Evolutionary conservation across 2,329 filamentous ascomycete species (phyloP).

Genomic region (Sporothrix brasiliensis): DNA sequence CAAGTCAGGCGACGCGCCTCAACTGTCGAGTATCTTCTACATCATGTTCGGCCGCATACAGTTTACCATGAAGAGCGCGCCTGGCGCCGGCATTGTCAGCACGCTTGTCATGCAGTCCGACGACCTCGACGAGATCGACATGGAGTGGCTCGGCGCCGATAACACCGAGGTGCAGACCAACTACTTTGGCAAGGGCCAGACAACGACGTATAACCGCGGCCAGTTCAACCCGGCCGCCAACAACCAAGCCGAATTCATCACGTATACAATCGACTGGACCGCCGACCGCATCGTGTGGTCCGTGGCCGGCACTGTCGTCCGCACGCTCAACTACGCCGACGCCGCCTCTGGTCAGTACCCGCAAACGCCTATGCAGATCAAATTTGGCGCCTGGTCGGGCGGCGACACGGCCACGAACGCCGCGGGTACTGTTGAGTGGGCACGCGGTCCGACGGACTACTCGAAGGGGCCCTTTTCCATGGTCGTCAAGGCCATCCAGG

Average conservation of each 20-base stretch:
- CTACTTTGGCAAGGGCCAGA: conserved; percentile 93
- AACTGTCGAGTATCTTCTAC: conserved; percentile 89
- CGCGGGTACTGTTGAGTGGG: conserved; percentile 85
- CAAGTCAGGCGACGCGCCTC: conserved; percentile 78
- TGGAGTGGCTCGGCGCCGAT: conserved; percentile 89
- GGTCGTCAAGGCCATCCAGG: conserved; percentile 72
- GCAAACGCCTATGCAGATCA: conserved; percentile 93
- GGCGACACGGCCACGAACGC: conserved; percentile 76
- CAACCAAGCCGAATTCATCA: conserved; percentile 78
- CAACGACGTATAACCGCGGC: conserved; percentile 82
- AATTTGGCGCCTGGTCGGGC: conserved; percentile 89
- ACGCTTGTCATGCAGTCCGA: conserved; percentile 91
- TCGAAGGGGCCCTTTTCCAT: conserved; percentile 81
- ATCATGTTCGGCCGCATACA: conserved; percentile 98
- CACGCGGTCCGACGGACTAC: conserved; percentile 84
- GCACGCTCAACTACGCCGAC: conserved; percentile 70
- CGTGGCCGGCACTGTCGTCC: conserved; percentile 75
- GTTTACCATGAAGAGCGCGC: conserved; percentile 79
- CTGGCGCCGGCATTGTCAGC: conserved; percentile 89
- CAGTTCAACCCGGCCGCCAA: conserved; percentile 71
- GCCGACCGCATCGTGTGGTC: conserved; percentile 82
- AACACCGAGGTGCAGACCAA: conserved; percentile 84
- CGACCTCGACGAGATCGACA: conserved; percentile 91
- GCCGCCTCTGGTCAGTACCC: conserved; percentile 78
- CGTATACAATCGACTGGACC: conserved; percentile 92